Evolutionary conservation across 2,329 filamentous ascomycete species (phyloP).

Genomic region (Paracorniculantispora psalliotae): DNA sequence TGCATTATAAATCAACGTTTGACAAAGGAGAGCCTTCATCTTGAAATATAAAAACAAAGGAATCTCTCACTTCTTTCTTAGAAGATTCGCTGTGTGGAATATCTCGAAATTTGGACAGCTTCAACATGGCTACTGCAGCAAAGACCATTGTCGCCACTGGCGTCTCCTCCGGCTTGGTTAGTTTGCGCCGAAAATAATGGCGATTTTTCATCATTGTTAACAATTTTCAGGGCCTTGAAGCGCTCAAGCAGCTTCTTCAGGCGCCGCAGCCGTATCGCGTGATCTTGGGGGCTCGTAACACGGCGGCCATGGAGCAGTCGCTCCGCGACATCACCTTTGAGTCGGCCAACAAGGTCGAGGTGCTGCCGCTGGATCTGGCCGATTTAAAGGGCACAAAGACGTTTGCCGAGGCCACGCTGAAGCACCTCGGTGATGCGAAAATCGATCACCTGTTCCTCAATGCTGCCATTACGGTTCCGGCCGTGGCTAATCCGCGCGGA

Average conservation of each 20-base stretch:
- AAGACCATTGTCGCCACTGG: slow-evolving; percentile 50
- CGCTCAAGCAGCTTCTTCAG: slow-evolving; percentile 45
- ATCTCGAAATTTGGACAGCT: no score
- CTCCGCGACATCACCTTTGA: slow-evolving; percentile 40
- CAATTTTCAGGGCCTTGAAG: slow-evolving; percentile 43
- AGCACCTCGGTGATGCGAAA: slow-evolving; percentile 34
- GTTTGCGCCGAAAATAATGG: slow-evolving; percentile 12
- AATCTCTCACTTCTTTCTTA: no score
- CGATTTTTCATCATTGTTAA: neutral
- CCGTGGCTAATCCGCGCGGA: slow-evolving; percentile 32
- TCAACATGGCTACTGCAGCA: slow-evolving; percentile 16
- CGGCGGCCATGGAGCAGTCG: slow-evolving; percentile 34
- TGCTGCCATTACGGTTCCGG: slow-evolving; percentile 35
- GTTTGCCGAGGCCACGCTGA: slow-evolving; percentile 41
- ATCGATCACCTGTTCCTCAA: slow-evolving; percentile 48
- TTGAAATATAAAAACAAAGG: neutral
- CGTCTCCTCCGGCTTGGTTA: slow-evolving; percentile 44
- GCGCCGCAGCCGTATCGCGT: slow-evolving; percentile 41
- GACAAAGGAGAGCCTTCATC: no score
- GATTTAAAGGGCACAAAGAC: slow-evolving; percentile 39
- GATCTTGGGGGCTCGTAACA: slow-evolving; percentile 47
- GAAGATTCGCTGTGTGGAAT: no score
- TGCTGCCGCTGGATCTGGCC: slow-evolving; percentile 45
- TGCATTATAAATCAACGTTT: slow-evolving; percentile 4
- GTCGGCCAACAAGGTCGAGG: slow-evolving; percentile 33